Base-by-base conservation (phyloP, 352 stramenopile genomes). In the Phytopythium vexans region DNA sequence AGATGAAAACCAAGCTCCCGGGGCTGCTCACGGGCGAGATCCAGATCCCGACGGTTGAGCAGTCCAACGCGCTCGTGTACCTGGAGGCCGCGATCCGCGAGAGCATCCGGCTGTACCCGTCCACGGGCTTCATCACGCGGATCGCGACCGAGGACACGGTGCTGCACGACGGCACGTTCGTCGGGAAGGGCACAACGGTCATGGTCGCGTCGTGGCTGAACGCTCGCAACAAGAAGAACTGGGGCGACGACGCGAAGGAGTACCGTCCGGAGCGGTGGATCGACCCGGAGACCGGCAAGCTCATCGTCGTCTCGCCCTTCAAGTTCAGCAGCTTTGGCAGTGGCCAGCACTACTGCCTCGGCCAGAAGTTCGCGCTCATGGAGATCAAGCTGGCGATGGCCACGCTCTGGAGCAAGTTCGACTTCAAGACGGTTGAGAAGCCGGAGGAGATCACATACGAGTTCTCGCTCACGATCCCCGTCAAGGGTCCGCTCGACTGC, bases 241-340 rank as follows among this genome's bases (percentile, higher is more conserved):
- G 82, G 82, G 74, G 77, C 0, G 38, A 67, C 0, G 84, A 92
- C 49, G 65, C 66, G 0, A 50, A 60, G 2, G 56, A 72, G 54
- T 89, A 83, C 54, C 77, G 79, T 14, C 79, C 84, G 0, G 77
- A 92, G 53, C 72, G 77, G 0, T 90, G 76, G 68, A 70, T 89
- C 34, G 73, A 86, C 41, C 11, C 58, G 0, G 41, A 52, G 2
- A 81, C 66, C 1, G 60, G 56, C 21, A 84, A 77, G 39, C 53
- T 75, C 10, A 52, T 49, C 8, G 52, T 63, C 11, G 35, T 69
- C 3, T 72, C 60, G 1, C 64, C 64, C 1, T 69, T 55, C 45
- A 43, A 55, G 9, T 71, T 68, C 45, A 68, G 58, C 32, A 62
- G 41, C 16, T 92, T 89, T 39, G 63, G 78, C 7, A 62, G 67